phyloP scores from a whole-genome alignment of 2,329 filamentous ascomycete genomes.

The Colletotrichum sidae region DNA sequence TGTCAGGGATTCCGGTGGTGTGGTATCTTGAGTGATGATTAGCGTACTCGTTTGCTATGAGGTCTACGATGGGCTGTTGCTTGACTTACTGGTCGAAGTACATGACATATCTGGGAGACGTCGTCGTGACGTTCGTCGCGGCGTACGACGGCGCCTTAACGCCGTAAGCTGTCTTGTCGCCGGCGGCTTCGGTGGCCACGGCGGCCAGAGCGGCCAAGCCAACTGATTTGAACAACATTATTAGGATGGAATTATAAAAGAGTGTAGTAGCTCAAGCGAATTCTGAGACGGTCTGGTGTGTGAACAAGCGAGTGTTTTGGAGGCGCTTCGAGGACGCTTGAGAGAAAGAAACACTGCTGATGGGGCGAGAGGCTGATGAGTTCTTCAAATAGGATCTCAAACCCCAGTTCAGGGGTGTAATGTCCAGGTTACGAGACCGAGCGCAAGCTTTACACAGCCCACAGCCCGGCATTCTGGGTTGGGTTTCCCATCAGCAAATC shows the following conservation, averaged over 20 bases:
- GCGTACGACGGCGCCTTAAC: no score
- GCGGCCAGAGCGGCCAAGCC: constrained; percentile 23
- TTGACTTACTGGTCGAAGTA: constrained; percentile 59
- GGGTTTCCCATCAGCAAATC: constrained; percentile 4
- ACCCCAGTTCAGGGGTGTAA: neutral
- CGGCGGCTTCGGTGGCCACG: constrained; percentile 9
- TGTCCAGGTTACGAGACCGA: neutral
- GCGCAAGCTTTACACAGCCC: constrained; percentile 3
- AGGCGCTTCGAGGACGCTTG: constrained; percentile 2
- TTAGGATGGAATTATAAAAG: constrained; percentile 7
- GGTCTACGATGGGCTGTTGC: neutral
- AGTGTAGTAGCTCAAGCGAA: constrained; percentile 14
- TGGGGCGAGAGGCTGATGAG: constrained; percentile 1
- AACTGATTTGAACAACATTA: constrained; percentile 26
- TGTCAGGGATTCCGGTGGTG: constrained; percentile 48
- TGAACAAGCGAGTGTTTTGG: constrained; percentile 7
- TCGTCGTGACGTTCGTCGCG: neutral
- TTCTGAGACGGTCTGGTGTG: constrained; percentile 9
- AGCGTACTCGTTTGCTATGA: no score
- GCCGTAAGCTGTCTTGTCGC: neutral
- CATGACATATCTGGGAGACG: constrained; percentile 49
- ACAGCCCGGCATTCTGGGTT: constrained; percentile 7
- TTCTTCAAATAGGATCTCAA: constrained; percentile 3
- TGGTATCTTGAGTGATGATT: constrained; percentile 52
- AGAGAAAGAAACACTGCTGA: neutral